Base-by-base conservation (phyloP, 176 grass and related monocot species). In the Puccinellia tenuiflora region DNA sequence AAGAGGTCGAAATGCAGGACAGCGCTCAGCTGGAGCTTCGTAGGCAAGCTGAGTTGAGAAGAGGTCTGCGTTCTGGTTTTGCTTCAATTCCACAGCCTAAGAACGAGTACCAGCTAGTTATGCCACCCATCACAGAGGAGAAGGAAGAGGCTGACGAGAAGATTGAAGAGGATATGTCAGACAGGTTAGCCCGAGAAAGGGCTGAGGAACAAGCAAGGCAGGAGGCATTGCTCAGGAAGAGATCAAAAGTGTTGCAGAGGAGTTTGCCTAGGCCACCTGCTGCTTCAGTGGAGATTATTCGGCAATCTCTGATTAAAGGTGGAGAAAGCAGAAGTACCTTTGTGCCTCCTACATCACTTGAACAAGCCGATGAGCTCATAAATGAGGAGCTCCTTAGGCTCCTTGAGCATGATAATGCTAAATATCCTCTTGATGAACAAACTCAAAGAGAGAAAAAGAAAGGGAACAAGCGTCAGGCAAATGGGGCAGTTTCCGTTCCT, bases 211-310 rank as follows among this genome's bases (percentile, higher is more conserved):
- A 91, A 75, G 86, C 81, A 52, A 91, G 88, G 85, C 82, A 86
- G 45, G 90, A 98, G 16, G 92, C 85, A 17, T 86, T 98, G 63
- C 90, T 93, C 26, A 95, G 92, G 66, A 98, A 95, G 87, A 94
- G 92, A 75, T 98, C 90, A 33, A 94, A 95, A 89, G 96, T 98
- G 51, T 88, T 98, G 61, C 96, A 98, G 82, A 90, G 92, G 82
- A 89, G 90, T 62, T 85, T 97, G 53, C 95, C 96, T 69, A 95
- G 92, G 78, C 92, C 95, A 63, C 92, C 92, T 64, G 34, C 84
- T 16, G 69, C 79, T 85, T 92, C 90, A 22, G 55, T 97, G 53
- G 92, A 94, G 18, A 85, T 94, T 85, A 77, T 97, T 21, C 77
- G 86, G 37, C 83, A 85, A 40, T 85, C 75, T 40, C 77, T 97